A percentile compares a stretch with the other conserved stretches of the same genome.
Conservation (phyloP, 108 stramenopile genomes). For the Skeletonema menzelii region DNA sequence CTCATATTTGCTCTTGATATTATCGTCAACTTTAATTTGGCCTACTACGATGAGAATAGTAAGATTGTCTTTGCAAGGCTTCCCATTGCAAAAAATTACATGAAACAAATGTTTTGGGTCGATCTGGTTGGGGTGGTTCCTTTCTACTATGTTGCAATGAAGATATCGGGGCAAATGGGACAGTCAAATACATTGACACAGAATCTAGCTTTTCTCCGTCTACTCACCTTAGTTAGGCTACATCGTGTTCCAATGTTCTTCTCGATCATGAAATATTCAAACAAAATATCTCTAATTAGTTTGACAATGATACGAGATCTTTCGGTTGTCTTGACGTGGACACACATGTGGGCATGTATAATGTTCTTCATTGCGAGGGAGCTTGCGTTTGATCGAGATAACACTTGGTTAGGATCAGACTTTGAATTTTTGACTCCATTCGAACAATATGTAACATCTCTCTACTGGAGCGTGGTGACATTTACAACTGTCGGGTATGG, state of each 20-base stretch:
- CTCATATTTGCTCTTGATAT: slow-evolving; percentile 39
- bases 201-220: slow-evolving; percentile 37
- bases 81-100: slow-evolving; percentile 26
- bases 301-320: slow-evolving; percentile 59
- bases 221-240: slow-evolving; percentile 51
- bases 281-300: slow-evolving; percentile 45
- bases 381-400: slow-evolving; percentile 45
- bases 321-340: slow-evolving; percentile 46
- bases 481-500: slow-evolving; percentile 61
- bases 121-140: slow-evolving; percentile 66
- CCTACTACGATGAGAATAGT: slow-evolving; percentile 32
- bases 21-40: slow-evolving; percentile 43
- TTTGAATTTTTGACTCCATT: slow-evolving; percentile 14
- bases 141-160: slow-evolving; percentile 44
- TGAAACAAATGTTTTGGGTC: slow-evolving; percentile 50
- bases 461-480: slow-evolving; percentile 63
- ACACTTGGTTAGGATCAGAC: slow-evolving; percentile 51
- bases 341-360: slow-evolving; percentile 59
- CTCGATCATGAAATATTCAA: slow-evolving; percentile 47
- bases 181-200: slow-evolving; percentile 8
- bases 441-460: slow-evolving; percentile 45
- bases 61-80: slow-evolving; percentile 28
- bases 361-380: slow-evolving; percentile 64
- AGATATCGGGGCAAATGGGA: slow-evolving; percentile 37
- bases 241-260: slow-evolving; percentile 58